Conservation (phyloP, 2,329 filamentous ascomycete species). For the Fusarium anguioides region DNA sequence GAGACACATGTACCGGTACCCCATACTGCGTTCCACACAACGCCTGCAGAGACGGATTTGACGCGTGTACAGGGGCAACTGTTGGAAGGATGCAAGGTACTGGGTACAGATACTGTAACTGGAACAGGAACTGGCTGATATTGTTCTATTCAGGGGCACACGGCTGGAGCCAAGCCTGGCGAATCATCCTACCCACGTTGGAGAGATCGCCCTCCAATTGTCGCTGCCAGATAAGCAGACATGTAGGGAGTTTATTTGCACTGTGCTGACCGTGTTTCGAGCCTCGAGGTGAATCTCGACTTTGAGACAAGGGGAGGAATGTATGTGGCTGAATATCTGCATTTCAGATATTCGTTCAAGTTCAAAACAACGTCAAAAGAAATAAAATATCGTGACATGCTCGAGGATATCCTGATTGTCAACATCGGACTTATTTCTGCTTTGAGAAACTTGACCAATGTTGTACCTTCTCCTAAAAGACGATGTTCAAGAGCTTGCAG, state of each 20-base stretch:
- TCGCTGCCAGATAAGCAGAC: constrained; percentile 35
- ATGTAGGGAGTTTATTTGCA: constrained; percentile 23
- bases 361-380: not conserved
- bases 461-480: not conserved
- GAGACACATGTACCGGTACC: constrained; percentile 37
- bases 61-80: constrained; percentile 42
- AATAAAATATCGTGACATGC: not conserved
- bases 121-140: constrained; percentile 26
- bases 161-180: constrained; percentile 38
- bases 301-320: constrained; percentile 31
- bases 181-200: constrained; percentile 52
- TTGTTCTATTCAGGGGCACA: constrained; percentile 42
- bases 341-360: not conserved
- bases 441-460: not conserved
- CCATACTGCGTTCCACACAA: constrained; percentile 21
- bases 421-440: not conserved
- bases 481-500: not conserved
- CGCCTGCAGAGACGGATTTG: constrained; percentile 14
- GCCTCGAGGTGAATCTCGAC: not conserved
- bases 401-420: too few species aligned
- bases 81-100: constrained; percentile 31
- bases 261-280: constrained; percentile 27
- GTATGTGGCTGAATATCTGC: constrained; percentile 8
- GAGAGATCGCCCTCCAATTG: constrained; percentile 36
- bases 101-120: constrained; percentile 19